phyloP scores from a whole-genome alignment of 129 eudicot genomes.

The Logfia minima region DNA sequence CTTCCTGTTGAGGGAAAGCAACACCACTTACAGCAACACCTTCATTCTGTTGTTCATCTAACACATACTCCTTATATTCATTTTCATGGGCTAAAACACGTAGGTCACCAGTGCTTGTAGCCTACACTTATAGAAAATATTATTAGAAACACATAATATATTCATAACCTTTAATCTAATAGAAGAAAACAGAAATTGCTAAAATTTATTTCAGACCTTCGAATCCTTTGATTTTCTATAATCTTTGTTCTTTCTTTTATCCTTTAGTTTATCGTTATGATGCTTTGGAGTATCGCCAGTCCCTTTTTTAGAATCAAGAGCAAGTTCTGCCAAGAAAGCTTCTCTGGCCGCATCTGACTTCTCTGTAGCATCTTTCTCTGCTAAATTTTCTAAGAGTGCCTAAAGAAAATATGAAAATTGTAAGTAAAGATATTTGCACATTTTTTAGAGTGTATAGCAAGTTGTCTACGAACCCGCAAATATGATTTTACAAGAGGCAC shows the following conservation, averaged over 20 bases:
- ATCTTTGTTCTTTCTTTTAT: slow-evolving; percentile 78
- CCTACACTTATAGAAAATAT: slow-evolving; percentile 47
- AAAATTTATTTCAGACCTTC: slow-evolving; percentile 50
- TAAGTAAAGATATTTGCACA: slow-evolving; percentile 1
- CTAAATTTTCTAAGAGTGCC: slow-evolving; percentile 88
- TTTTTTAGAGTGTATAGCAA: not conserved
- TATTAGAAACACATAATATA: not conserved
- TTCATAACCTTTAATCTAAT: slow-evolving; percentile 1
- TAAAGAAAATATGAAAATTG: slow-evolving; percentile 28
- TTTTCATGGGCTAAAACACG: slow-evolving; percentile 36
- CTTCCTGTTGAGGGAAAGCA: slow-evolving; percentile 49
- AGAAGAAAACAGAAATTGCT: not conserved
- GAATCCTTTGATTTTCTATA: slow-evolving; percentile 65
- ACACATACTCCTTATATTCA: slow-evolving; percentile 35
- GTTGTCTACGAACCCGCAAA: slow-evolving; percentile 66
- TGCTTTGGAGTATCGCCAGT: slow-evolving; percentile 52
- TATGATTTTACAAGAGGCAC: slow-evolving; percentile 77
- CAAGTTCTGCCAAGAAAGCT: slow-evolving; percentile 97
- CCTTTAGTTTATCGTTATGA: slow-evolving; percentile 70
- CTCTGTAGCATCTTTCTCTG: slow-evolving; percentile 96
- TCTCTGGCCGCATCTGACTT: slow-evolving; percentile 99
- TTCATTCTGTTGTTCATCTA: slow-evolving; percentile 46
- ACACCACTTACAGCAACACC: slow-evolving; percentile 24
- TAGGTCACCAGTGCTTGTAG: slow-evolving; percentile 23
- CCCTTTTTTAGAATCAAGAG: slow-evolving; percentile 66